These are phyloP conservation scores for Diutina ranongensis DNA, from an alignment of 1,139 yeast species.

Conservation along the genomic window DNA sequence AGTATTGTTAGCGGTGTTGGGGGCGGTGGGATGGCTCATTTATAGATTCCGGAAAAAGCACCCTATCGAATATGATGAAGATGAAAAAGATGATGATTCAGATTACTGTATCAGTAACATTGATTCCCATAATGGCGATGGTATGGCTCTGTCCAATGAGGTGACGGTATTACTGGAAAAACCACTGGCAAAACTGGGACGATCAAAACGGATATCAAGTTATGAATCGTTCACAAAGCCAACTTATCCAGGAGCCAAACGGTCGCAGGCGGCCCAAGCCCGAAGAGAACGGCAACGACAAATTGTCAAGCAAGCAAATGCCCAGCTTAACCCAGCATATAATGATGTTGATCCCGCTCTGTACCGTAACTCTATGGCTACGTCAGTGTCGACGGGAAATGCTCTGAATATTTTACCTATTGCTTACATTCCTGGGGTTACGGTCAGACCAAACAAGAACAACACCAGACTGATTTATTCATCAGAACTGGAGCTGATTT, in stretches of 20 bases:
- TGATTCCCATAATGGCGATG: slow-evolving; percentile 5
- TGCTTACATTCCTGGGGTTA: slow-evolving; percentile 90
- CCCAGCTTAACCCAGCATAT: not conserved
- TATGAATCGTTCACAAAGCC: slow-evolving; percentile 30
- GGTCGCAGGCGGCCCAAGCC: slow-evolving; percentile 8
- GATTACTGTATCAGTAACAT: slow-evolving; percentile 4
- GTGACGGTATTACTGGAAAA: not conserved
- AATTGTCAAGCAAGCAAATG: slow-evolving; percentile 7
- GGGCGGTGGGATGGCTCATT: slow-evolving; percentile 22
- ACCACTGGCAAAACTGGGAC: slow-evolving; percentile 8
- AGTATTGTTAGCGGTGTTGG: slow-evolving; percentile 23
- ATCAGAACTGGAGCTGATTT: slow-evolving; percentile 37
- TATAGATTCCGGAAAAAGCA: slow-evolving; percentile 14
- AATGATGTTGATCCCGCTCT: slow-evolving; percentile 14
- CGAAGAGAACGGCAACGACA: slow-evolving; percentile 7
- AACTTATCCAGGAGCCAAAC: slow-evolving; percentile 14
- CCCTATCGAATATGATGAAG: slow-evolving; percentile 6
- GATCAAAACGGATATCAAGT: slow-evolving; percentile 22
- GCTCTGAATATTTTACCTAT: slow-evolving; percentile 88
- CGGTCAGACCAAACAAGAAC: slow-evolving; percentile 45
- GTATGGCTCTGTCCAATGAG: slow-evolving; percentile 3
- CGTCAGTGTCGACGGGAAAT: slow-evolving; percentile 53
- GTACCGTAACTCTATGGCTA: slow-evolving; percentile 38
- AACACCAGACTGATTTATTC: slow-evolving; percentile 37
- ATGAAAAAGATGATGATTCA: slow-evolving; percentile 3